phyloP scores from a whole-genome alignment of 2,329 filamentous ascomycete genomes.

The Sporothrix variecibatus region DNA sequence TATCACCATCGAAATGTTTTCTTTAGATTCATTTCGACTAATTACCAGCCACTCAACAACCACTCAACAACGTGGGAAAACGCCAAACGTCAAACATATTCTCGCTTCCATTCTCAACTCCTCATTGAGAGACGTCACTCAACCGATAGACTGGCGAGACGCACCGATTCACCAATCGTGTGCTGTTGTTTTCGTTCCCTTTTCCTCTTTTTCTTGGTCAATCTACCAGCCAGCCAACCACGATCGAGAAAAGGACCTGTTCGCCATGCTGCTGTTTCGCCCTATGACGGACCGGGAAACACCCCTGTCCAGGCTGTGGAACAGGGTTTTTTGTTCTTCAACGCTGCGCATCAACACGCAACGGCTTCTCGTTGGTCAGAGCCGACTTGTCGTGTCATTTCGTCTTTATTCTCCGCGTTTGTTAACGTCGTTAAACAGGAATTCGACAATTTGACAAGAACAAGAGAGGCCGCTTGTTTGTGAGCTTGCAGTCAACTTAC shows the following conservation, averaged over 20 bases:
- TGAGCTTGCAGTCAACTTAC: neutral
- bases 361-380: slow-evolving; percentile 13
- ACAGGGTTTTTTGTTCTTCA: neutral
- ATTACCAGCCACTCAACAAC: too few relatives aligned
- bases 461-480: neutral
- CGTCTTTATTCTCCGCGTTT: neutral
- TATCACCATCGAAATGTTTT: neutral
- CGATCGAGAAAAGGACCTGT: neutral
- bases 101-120: neutral
- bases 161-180: neutral
- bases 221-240: slow-evolving; percentile 16
- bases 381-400: neutral
- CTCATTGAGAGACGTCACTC: neutral
- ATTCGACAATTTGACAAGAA: neutral
- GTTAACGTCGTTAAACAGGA: neutral
- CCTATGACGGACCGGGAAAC: neutral
- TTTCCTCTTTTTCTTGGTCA: neutral
- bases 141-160: neutral
- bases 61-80: neutral
- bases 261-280: neutral
- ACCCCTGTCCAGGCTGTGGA: slow-evolving; percentile 9
- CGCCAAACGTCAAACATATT: neutral
- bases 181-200: neutral
- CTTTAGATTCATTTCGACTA: neutral
- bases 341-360: neutral